A percentile compares a stretch with the other conserved stretches of the same genome.
Conservation (phyloP, 257 asterid species). For the Jaltomata sinuosa region DNA sequence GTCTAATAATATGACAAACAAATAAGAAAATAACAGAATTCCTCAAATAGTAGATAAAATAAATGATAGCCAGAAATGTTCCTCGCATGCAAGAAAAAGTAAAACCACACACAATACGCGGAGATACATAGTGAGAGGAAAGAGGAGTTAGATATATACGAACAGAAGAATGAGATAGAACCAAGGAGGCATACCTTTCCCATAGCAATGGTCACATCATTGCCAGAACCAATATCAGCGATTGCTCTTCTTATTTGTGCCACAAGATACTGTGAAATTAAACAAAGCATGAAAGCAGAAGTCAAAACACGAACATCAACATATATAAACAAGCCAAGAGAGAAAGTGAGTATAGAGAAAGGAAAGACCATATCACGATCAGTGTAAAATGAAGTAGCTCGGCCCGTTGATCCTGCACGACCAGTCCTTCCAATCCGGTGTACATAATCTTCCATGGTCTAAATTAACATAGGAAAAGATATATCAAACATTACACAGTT, state of each 20-base stretch:
- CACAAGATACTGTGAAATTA: slow-evolving; percentile 51
- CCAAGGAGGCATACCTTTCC: slow-evolving; percentile 55
- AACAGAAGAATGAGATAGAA: slow-evolving; percentile 2
- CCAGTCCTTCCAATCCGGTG: slow-evolving; percentile 95
- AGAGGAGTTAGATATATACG: not conserved
- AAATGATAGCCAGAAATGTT: not conserved
- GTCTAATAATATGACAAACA: slow-evolving; percentile 23
- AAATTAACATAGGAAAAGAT: slow-evolving; percentile 7
- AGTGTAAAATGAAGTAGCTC: slow-evolving; percentile 71
- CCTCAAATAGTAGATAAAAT: not conserved
- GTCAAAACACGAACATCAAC: not conserved
- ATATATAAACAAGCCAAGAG: not conserved
- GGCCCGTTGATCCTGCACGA: slow-evolving; percentile 89
- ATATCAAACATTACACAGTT: not conserved
- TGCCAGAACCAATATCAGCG: slow-evolving; percentile 77
- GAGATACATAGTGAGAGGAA: not conserved
- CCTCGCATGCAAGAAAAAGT: not conserved
- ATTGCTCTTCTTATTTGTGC: slow-evolving; percentile 82
- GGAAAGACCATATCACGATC: slow-evolving; percentile 70
- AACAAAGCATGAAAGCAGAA: not conserved
- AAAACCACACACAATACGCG: not conserved
- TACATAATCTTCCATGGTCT: slow-evolving; percentile 90
- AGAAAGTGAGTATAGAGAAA: slow-evolving; percentile 1
- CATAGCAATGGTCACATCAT: slow-evolving; percentile 50
- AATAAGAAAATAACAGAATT: not conserved